Conservation (phyloP, 192 early-diverging fungal species). For the Gaertneriomyces semiglobifer region DNA sequence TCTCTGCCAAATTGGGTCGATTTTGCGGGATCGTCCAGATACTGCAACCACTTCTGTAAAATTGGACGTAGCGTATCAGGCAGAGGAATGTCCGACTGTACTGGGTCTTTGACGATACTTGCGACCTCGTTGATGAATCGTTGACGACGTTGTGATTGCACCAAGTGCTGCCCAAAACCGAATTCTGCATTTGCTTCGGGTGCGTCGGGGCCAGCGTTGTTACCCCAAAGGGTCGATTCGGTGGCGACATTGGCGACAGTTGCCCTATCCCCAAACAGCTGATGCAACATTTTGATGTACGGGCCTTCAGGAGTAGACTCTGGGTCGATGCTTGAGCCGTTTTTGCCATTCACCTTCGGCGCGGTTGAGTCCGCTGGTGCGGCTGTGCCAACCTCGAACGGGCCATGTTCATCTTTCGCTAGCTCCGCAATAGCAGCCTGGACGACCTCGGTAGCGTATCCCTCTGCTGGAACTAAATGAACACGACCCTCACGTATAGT, state of each 20-base stretch:
- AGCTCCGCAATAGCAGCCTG: conserved; percentile 32
- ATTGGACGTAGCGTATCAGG: conserved; percentile 43
- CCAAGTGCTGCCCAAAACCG: conserved; percentile 76
- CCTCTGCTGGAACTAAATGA: not conserved
- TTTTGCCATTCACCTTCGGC: conserved; percentile 30
- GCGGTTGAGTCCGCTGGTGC: conserved; percentile 30
- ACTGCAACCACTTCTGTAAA: conserved; percentile 66
- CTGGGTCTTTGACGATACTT: conserved; percentile 38
- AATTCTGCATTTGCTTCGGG: conserved; percentile 73
- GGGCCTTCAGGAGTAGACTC: conserved; percentile 62
- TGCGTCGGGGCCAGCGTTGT: conserved; percentile 19
- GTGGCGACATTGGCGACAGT: conserved; percentile 75
- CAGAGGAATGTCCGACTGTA: not conserved
- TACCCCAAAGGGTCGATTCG: conserved; percentile 56
- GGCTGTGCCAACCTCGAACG: conserved; percentile 15
- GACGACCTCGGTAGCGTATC: conserved; percentile 1
- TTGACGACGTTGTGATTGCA: conserved; percentile 63
- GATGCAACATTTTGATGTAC: conserved; percentile 75
- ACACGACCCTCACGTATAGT: conserved; percentile 31
- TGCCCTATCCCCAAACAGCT: conserved; percentile 74
- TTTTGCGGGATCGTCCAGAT: conserved; percentile 52
- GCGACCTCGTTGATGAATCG: conserved; percentile 63
- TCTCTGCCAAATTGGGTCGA: conserved; percentile 50
- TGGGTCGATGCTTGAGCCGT: conserved; percentile 28
- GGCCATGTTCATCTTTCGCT: conserved; percentile 19